A percentile compares a stretch with the other conserved stretches of the same genome.
These are phyloP conservation scores for Athelia psychrophila DNA, from an alignment of 1,284 basidiomycete species.

Conservation along the genomic window DNA sequence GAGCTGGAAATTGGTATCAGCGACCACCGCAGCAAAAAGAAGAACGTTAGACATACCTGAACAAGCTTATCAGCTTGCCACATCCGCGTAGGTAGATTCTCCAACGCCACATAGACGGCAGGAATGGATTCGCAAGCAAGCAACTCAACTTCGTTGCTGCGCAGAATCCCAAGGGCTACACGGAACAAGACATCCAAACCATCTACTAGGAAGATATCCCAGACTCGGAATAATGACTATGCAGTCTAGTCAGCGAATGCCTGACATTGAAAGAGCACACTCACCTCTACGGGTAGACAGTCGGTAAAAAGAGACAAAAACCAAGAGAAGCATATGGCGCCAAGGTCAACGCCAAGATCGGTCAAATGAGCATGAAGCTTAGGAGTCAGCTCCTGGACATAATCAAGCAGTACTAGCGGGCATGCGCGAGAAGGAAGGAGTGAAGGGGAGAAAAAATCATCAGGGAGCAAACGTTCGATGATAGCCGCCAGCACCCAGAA, in stretches of 20 bases:
- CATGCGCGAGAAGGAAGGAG: conserved; percentile 90
- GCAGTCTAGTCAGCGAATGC: conserved; percentile 5
- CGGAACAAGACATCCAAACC: conserved; percentile 93
- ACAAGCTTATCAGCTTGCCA: conserved; percentile 91
- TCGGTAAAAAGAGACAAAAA: conserved; percentile 96
- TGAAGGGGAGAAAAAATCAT: conserved; percentile 82
- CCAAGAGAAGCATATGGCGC: conserved; percentile 97
- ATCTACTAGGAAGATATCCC: conserved; percentile 96
- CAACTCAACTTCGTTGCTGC: conserved; percentile 81
- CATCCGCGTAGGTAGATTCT: conserved; percentile 85
- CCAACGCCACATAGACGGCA: conserved; percentile 83
- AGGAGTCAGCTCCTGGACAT: conserved; percentile 78
- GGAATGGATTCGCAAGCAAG: conserved; percentile 80
- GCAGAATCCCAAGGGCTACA: conserved; percentile 84
- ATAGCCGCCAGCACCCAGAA: conserved; percentile 95
- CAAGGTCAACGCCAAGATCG: conserved; percentile 84
- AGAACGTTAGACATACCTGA: conserved; percentile 51
- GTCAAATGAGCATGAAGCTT: conserved; percentile 75
- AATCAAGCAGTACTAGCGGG: conserved; percentile 87
- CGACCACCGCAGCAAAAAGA: not conserved
- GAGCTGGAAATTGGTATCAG: conserved; percentile 34
- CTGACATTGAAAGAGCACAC: conserved; percentile 17
- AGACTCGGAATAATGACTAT: conserved; percentile 85
- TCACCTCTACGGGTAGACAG: conserved; percentile 91
- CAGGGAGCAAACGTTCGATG: conserved; percentile 81